Evolutionary conservation across 192 early-diverging fungal species (phyloP).

Genomic region (Entophlyctis helioformis): DNA sequence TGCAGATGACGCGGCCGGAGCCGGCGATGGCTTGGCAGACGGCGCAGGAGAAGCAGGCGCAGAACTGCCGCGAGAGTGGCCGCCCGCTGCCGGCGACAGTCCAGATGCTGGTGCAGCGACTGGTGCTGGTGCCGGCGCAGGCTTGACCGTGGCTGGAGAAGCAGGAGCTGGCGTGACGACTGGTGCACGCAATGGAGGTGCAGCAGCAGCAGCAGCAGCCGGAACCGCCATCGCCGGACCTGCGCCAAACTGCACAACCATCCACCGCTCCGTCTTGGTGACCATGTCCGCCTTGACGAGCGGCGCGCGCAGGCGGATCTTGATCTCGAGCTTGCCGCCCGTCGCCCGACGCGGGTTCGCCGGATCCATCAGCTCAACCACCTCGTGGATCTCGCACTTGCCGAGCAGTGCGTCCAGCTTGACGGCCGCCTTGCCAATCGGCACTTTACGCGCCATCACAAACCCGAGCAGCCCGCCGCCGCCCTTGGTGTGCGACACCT

Average conservation of each 20-base stretch:
- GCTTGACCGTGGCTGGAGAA: too few species aligned
- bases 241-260: conserved; percentile 37
- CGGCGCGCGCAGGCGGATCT: conserved; percentile 50
- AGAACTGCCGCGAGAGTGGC: too few species aligned
- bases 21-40: neutral
- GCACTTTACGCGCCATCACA: conserved; percentile 8
- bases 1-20: neutral
- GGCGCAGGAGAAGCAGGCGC: conserved; percentile 2
- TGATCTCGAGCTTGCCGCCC: conserved; percentile 57
- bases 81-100: too few species aligned
- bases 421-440: conserved; percentile 44
- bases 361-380: conserved; percentile 53
- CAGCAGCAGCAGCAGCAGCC: neutral
- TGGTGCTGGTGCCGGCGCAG: too few species aligned
- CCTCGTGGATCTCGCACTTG: conserved; percentile 53
- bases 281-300: conserved; percentile 44
- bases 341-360: conserved; percentile 40
- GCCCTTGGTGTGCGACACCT: conserved; percentile 49
- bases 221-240: neutral
- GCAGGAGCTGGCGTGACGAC: neutral
- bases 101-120: too few species aligned
- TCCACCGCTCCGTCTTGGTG: conserved; percentile 50
- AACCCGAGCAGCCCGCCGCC: conserved; percentile 37
- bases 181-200: conserved; percentile 1
- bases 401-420: conserved; percentile 42